These are phyloP conservation scores for Nitzschia inconspicua DNA, from an alignment of 108 stramenopile species.

Conservation along the genomic window DNA sequence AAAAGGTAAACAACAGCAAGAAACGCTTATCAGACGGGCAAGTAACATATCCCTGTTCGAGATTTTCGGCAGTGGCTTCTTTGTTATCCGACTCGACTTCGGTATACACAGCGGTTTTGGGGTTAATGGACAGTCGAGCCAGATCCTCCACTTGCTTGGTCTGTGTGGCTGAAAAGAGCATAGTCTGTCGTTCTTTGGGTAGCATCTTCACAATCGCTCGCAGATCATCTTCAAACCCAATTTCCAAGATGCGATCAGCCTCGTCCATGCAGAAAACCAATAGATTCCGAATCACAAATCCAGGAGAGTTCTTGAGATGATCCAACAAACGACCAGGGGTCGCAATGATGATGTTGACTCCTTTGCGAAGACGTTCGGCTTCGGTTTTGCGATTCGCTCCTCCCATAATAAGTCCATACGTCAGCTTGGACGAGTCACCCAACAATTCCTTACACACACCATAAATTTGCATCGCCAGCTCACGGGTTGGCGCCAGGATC, in stretches of 20 bases:
- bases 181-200: constrained; percentile 96
- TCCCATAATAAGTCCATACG: constrained; percentile 96
- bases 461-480: constrained; percentile 98
- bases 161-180: constrained; percentile 98
- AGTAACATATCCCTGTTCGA: constrained; percentile 98
- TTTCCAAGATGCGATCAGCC: constrained; percentile 97
- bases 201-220: constrained; percentile 92
- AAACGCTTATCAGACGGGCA: constrained; percentile 97
- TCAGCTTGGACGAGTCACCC: constrained; percentile 61
- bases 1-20: constrained; percentile 95
- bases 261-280: constrained; percentile 97
- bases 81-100: constrained; percentile 88
- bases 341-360: constrained; percentile 95
- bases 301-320: constrained; percentile 97
- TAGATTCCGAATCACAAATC: constrained; percentile 88
- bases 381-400: constrained; percentile 96
- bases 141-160: constrained; percentile 98
- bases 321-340: constrained; percentile 98
- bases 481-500: constrained; percentile 95
- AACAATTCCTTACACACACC: constrained; percentile 96
- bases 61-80: constrained; percentile 88
- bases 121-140: constrained; percentile 89
- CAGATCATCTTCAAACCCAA: constrained; percentile 99
- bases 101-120: constrained; percentile 88
- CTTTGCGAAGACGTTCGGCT: constrained; percentile 94